Conservation (phyloP, 2,329 filamentous ascomycete species). For the Onygena corvina region DNA sequence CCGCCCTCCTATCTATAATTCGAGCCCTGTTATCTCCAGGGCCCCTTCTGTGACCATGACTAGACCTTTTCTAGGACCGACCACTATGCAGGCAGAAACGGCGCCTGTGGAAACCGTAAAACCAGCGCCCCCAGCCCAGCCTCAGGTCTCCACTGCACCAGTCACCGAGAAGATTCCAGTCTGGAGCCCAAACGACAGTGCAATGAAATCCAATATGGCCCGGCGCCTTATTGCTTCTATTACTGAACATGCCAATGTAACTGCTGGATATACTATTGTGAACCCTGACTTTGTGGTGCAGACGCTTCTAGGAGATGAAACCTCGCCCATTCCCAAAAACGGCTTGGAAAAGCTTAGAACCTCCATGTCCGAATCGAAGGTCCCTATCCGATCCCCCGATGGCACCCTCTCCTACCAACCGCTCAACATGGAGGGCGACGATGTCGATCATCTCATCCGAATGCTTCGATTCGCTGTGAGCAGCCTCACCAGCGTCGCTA, state of each 20-base stretch:
- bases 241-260: constrained; percentile 36
- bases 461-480: constrained; percentile 36
- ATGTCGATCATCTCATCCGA: constrained; percentile 32
- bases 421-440: constrained; percentile 34
- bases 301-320: constrained; percentile 32
- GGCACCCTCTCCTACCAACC: constrained; percentile 30
- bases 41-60: constrained; percentile 5
- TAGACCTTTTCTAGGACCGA: constrained; percentile 3
- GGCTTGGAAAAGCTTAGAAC: constrained; percentile 34
- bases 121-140: not conserved
- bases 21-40: constrained; percentile 18
- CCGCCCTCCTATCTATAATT: constrained; percentile 20
- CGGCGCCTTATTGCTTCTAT: constrained; percentile 34
- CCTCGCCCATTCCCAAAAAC: constrained; percentile 30
- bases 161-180: not conserved
- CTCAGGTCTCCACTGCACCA: not conserved
- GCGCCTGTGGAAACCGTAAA: constrained; percentile 15
- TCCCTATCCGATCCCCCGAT: constrained; percentile 30
- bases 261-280: constrained; percentile 34
- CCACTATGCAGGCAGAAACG: constrained; percentile 6
- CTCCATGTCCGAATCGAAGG: constrained; percentile 35
- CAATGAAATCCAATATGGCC: constrained; percentile 18
- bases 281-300: constrained; percentile 35
- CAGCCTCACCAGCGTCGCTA: constrained; percentile 25
- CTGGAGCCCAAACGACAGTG: constrained; percentile 9